Evolutionary conservation across 179 eudicot genomes (phyloP), one percentile per base, ranked within the genome.

Genomic region (Nepenthes alata): DNA sequence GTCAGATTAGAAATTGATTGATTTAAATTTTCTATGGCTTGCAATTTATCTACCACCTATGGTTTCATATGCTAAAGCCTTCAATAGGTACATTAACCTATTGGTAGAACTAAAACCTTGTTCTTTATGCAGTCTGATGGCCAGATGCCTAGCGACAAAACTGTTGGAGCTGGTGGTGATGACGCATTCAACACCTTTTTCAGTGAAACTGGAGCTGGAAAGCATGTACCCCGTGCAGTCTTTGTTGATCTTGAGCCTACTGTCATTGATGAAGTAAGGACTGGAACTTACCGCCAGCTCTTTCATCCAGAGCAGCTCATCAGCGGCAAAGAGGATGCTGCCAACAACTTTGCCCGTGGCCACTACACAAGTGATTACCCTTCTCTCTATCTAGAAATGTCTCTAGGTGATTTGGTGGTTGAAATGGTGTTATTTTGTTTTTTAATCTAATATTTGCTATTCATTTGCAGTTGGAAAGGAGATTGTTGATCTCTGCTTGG

Each of bases 141-240:
- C 14, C 82, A 45, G 75, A 52, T 52, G 55, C 55, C 55, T 11
- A n/a, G 55, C n/a, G 55, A 52, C 55, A 52, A 52, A 15, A 52
- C 55, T 6, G 55, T 52, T n/a, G 55, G 55, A 11, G 55, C 34
- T 12, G 55, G 55, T 52, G 55, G 55, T 52, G 55, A 52, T 1
- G 55, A 52, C 2, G 83, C 85, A 34, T 81, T 81, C 77, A 81
- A 81, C 78, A 81, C 85, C 0, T 81, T 81, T 61, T 81, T 81
- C 73, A 78, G 83, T 45, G 85, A 81, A 45, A 81, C 85, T 7
- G 85, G 85, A 0, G 80, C 85, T 0, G 85, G 85, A 16, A 81
- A 81, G 44, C 85, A 81, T 50, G 83, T 81, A 2, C 85, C 55
- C 3, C 55, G 55, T 52, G 55, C 55, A 11, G 16, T 52, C 55